Conservation (phyloP, 768 basidiomycete species). For the Porphyrellus cyaneotinctus region DNA sequence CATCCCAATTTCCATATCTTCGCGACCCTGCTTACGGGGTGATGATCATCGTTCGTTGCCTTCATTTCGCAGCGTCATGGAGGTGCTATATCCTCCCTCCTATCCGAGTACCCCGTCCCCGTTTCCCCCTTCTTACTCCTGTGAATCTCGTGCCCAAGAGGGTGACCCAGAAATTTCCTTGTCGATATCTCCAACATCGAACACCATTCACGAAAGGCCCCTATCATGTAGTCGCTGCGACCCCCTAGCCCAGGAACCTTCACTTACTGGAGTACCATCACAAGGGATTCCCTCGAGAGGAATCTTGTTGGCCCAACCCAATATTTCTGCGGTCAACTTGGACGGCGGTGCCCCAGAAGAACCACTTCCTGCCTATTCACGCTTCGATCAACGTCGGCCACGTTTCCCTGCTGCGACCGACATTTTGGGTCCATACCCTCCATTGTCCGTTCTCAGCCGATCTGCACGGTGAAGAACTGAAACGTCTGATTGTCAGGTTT, state of each 20-base stretch:
- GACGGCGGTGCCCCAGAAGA: slow-evolving; percentile 3
- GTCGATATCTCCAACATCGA: background rate
- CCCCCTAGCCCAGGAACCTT: slow-evolving; percentile 11
- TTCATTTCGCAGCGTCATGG: slow-evolving; percentile 18
- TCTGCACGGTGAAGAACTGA: background rate
- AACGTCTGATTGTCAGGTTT: background rate
- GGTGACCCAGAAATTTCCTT: background rate
- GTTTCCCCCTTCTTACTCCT: slow-evolving; percentile 20
- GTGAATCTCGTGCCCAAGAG: background rate
- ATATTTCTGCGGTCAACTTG: background rate
- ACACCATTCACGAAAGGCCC: background rate
- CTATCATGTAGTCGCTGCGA: background rate
- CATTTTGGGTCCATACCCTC: slow-evolving; percentile 29
- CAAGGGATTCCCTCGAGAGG: background rate
- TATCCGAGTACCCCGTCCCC: slow-evolving; percentile 7
- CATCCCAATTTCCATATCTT: background rate
- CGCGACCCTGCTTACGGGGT: background rate
- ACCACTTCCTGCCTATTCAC: slow-evolving; percentile 26
- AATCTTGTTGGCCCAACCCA: background rate
- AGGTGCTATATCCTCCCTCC: slow-evolving; percentile 28
- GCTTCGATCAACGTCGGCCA: slow-evolving; percentile 22
- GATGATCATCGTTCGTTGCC: slow-evolving; percentile 7
- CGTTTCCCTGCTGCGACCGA: slow-evolving; percentile 17
- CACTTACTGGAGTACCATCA: slow-evolving; percentile 17
- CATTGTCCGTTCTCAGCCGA: slow-evolving; percentile 10